These are phyloP conservation scores for Microdochium bolleyi DNA, from an alignment of 2,329 filamentous ascomycete species.

Conservation along the genomic window DNA sequence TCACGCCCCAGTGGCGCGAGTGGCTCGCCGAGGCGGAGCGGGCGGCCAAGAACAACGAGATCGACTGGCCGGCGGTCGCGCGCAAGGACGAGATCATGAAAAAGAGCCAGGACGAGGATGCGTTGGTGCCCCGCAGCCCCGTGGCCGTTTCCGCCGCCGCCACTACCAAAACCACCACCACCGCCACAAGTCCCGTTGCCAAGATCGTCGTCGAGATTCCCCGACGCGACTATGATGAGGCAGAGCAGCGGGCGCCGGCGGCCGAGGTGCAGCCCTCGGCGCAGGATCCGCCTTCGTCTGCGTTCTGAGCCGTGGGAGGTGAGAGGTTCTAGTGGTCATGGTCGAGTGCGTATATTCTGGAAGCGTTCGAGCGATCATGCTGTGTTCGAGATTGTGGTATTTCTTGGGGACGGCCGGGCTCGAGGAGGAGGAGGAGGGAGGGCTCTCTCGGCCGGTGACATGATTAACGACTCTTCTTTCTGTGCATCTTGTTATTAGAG, in stretches of 20 bases:
- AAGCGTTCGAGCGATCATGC: too few relatives aligned
- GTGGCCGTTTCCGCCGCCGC: slow-evolving; percentile 8
- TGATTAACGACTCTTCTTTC: too few relatives aligned
- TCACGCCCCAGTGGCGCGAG: slow-evolving; percentile 40
- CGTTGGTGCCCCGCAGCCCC: neutral
- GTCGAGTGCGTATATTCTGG: too few relatives aligned
- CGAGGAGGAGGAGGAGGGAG: neutral
- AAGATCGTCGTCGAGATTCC: neutral
- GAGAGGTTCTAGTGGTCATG: too few relatives aligned
- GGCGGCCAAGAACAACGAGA: slow-evolving; percentile 22
- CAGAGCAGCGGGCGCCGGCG: slow-evolving; percentile 11
- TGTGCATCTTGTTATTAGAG: too few relatives aligned
- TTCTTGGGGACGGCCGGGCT: too few relatives aligned
- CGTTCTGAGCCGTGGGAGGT: neutral
- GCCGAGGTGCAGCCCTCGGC: slow-evolving; percentile 7
- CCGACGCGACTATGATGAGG: slow-evolving; percentile 6
- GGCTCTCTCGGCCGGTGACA: too few relatives aligned
- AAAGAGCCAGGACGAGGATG: slow-evolving; percentile 10
- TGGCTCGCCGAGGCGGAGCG: slow-evolving; percentile 44
- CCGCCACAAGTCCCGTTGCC: too few relatives aligned
- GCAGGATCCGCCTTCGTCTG: neutral
- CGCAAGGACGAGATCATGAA: slow-evolving; percentile 42
- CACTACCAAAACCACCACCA: too few relatives aligned
- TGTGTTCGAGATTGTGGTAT: too few relatives aligned
- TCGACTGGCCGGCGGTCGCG: slow-evolving; percentile 36